Evolutionary conservation across 2,329 filamentous ascomycete species (phyloP).

Genomic region (Orbilia quercus): DNA sequence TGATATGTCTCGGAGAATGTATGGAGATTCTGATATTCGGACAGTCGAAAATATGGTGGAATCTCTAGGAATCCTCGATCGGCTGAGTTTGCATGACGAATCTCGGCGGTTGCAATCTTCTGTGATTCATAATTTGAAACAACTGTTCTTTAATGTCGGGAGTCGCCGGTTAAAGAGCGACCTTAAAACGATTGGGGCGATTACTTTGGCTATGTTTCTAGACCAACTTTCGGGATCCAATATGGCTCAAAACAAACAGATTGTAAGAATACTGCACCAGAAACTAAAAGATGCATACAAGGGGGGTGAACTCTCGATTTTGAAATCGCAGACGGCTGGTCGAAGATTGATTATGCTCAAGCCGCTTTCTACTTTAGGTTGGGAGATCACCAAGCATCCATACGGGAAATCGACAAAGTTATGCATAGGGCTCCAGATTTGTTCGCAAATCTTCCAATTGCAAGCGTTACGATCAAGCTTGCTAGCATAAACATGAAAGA

Average conservation of each 20-base stretch:
- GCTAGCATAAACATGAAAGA: constrained; percentile 8
- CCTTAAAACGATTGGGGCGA: too few species aligned
- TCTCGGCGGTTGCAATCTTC: background rate
- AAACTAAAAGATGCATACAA: background rate
- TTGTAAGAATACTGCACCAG: background rate
- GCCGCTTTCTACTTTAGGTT: background rate
- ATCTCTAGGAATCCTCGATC: background rate
- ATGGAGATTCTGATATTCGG: too few species aligned
- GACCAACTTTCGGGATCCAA: too few species aligned
- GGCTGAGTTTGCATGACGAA: background rate
- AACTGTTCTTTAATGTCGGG: too few species aligned
- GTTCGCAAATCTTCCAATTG: background rate
- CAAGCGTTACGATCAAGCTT: background rate
- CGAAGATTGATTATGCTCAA: background rate
- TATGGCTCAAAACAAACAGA: background rate
- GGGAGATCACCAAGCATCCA: background rate
- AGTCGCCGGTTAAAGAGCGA: too few species aligned
- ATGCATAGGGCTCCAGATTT: background rate
- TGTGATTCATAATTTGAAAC: background rate
- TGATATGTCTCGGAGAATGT: too few species aligned
- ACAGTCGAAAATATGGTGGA: background rate
- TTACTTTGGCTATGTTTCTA: too few species aligned
- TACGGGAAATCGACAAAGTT: constrained; percentile 1
- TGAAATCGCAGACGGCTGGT: background rate
- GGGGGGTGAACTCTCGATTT: background rate